Evolutionary conservation across 495 filamentous ascomycete species (phyloP).

Genomic region (Daldinia childiae): DNA sequence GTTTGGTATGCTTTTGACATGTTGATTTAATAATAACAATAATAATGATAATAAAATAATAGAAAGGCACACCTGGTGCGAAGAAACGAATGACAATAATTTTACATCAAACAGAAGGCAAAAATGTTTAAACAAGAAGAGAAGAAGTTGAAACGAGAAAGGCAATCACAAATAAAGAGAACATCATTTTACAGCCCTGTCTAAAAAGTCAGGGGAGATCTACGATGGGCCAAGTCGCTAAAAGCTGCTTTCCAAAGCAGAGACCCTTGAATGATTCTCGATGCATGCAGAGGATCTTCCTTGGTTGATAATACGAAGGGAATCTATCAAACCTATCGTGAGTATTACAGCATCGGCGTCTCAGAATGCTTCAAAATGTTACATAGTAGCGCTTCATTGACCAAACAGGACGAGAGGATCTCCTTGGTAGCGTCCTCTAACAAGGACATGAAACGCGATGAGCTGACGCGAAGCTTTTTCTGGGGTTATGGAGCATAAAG

Average conservation of each 20-base stretch:
- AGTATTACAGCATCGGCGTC: conserved; percentile 31
- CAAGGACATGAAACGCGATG: conserved; percentile 32
- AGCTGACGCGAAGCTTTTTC: conserved; percentile 6
- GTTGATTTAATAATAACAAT: conserved; percentile 26
- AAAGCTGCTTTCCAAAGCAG: conserved; percentile 10
- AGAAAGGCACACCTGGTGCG: conserved; percentile 54
- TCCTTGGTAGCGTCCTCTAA: neutral
- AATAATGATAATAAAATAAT: neutral
- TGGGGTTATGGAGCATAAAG: neutral
- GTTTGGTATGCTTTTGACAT: conserved; percentile 48
- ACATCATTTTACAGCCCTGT: conserved; percentile 14
- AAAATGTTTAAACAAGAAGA: conserved; percentile 16
- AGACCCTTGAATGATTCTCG: conserved; percentile 30
- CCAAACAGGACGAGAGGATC: conserved; percentile 11
- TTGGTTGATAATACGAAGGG: conserved; percentile 25
- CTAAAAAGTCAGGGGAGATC: conserved; percentile 15
- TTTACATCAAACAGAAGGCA: conserved; percentile 15
- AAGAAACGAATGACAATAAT: conserved; percentile 41
- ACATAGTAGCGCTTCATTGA: conserved; percentile 25
- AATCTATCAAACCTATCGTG: conserved; percentile 19
- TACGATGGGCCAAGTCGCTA: conserved; percentile 20
- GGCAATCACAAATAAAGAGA: conserved; percentile 13
- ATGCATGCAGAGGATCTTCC: conserved; percentile 30
- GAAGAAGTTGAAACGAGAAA: conserved; percentile 9
- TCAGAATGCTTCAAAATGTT: conserved; percentile 31